A percentile compares a stretch with the other conserved stretches of the same genome.
These are phyloP conservation scores for Saccharomycopsis babjevae DNA, from an alignment of 805 yeast species.

Conservation along the genomic window DNA sequence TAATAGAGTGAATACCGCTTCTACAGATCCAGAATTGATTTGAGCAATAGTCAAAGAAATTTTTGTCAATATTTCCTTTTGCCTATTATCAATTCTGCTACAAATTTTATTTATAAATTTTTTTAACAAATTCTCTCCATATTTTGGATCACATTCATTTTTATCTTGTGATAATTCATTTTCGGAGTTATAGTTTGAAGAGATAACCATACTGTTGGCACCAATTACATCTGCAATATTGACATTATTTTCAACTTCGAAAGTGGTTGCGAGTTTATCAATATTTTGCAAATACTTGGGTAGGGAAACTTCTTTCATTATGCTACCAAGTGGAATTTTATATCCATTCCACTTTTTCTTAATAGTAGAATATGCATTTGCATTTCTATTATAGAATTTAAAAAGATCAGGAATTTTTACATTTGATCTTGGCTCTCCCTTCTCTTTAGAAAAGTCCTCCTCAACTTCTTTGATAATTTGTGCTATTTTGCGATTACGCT, in stretches of 20 bases:
- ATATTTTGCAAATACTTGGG: conserved; percentile 5
- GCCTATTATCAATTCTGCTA: conserved; percentile 5
- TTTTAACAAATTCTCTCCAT: conserved; percentile 6
- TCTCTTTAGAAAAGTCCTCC: neutral
- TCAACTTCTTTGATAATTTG: conserved; percentile 5
- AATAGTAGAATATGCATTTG: neutral
- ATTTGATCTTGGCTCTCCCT: neutral
- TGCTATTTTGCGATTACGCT: neutral
- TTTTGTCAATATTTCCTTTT: neutral
- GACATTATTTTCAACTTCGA: neutral
- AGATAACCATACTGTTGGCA: neutral
- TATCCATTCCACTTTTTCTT: conserved; percentile 8
- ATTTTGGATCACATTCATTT: conserved; percentile 1
- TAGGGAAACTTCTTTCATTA: neutral
- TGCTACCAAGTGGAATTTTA: neutral
- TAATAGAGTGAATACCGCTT: conserved; percentile 3
- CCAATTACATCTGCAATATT: neutral
- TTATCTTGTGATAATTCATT: neutral
- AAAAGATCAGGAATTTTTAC: neutral
- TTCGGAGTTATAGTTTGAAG: neutral
- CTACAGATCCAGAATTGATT: conserved; percentile 5
- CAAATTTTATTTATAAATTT: conserved; percentile 6
- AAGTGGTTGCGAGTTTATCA: neutral
- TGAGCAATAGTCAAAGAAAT: neutral
- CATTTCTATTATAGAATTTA: neutral